These are phyloP conservation scores for Serendipita sp. DNA, from an alignment of 768 basidiomycete species.

Conservation along the genomic window DNA sequence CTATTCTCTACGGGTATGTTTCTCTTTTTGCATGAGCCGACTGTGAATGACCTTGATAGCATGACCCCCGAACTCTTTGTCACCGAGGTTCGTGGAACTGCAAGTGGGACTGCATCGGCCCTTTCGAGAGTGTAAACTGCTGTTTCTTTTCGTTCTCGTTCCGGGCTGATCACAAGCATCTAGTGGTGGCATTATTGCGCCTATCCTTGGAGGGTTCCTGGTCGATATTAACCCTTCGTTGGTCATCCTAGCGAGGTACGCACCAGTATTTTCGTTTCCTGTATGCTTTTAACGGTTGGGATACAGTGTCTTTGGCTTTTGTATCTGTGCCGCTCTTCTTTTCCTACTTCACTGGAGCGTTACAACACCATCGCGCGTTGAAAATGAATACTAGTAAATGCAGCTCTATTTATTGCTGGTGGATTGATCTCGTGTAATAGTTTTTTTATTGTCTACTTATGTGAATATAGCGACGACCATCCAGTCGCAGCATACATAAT, in stretches of 20 bases:
- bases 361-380: not conserved
- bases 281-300: not conserved
- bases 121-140: constrained; percentile 52
- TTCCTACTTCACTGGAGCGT: not conserved
- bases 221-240: constrained; percentile 49
- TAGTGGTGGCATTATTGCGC: constrained; percentile 83
- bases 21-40: constrained; percentile 4
- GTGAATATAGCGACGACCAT: too few species aligned
- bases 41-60: constrained; percentile 16
- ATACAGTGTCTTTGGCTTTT: not conserved
- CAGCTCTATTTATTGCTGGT: too few species aligned
- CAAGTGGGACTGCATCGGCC: constrained; percentile 73
- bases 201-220: constrained; percentile 57
- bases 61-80: constrained; percentile 84
- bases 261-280: not conserved
- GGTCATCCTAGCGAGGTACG: constrained; percentile 58
- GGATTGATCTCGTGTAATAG: too few species aligned
- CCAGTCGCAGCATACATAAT: too few species aligned
- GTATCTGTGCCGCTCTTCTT: not conserved
- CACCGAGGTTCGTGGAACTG: constrained; percentile 76
- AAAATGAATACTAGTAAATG: too few species aligned
- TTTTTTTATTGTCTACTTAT: too few species aligned
- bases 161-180: constrained; percentile 2
- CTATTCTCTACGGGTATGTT: constrained; percentile 59
- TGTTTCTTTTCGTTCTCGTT: not conserved